Conservation (phyloP, 208 protist genomes). For the Leishmania amazonensis region DNA sequence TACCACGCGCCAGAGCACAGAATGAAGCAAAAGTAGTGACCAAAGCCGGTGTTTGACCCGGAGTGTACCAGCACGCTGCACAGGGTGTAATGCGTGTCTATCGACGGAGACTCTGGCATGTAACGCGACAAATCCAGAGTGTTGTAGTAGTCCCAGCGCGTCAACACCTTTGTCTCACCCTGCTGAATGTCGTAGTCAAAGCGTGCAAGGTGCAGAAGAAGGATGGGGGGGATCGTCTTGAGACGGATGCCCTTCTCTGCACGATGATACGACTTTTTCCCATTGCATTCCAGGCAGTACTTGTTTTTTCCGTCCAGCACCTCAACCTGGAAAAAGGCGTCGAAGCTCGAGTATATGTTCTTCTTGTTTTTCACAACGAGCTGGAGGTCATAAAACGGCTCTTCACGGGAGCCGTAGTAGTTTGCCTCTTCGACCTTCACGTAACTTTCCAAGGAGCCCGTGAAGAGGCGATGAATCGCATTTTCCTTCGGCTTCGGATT, state of each 20-base stretch:
- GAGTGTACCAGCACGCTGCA: slow-evolving; percentile 90
- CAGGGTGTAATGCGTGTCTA: slow-evolving; percentile 84
- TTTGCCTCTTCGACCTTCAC: slow-evolving; percentile 84
- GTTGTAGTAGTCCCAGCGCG: slow-evolving; percentile 86
- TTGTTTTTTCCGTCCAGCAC: slow-evolving; percentile 94
- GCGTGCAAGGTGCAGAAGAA: slow-evolving; percentile 90
- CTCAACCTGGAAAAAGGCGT: slow-evolving; percentile 89
- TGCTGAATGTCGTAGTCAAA: slow-evolving; percentile 90
- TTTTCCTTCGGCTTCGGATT: slow-evolving; percentile 40
- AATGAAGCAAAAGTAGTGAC: slow-evolving; percentile 91
- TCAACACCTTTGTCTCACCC: slow-evolving; percentile 89
- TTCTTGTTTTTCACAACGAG: slow-evolving; percentile 89
- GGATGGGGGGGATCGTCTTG: slow-evolving; percentile 80
- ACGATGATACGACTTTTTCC: slow-evolving; percentile 75
- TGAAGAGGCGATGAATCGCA: slow-evolving; percentile 77
- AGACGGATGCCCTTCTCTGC: slow-evolving; percentile 89
- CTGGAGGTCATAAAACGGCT: slow-evolving; percentile 93
- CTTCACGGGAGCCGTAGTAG: slow-evolving; percentile 77
- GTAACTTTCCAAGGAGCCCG: slow-evolving; percentile 80
- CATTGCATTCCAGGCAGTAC: slow-evolving; percentile 88
- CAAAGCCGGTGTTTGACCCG: slow-evolving; percentile 86
- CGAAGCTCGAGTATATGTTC: slow-evolving; percentile 88
- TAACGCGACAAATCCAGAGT: slow-evolving; percentile 84
- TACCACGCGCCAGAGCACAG: slow-evolving; percentile 79
- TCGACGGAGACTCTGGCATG: slow-evolving; percentile 61